These are phyloP conservation scores for Ambrosia trifida DNA, from an alignment of 129 eudicot genomes.

Conservation along the genomic window DNA sequence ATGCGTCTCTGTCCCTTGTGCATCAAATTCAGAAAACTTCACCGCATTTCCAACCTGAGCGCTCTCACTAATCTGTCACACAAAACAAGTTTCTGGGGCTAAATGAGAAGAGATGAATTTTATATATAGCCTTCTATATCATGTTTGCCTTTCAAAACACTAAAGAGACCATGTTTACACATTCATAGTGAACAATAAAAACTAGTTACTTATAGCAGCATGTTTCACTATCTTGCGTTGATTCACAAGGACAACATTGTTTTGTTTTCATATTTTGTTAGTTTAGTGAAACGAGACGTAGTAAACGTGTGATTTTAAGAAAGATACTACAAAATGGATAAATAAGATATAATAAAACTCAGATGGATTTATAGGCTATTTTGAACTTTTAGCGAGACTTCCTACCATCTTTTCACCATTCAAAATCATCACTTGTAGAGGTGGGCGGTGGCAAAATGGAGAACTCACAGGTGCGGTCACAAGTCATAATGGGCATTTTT, in stretches of 20 bases:
- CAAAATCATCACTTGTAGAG: no score
- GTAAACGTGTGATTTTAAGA: no score
- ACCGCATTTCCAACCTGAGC: not conserved
- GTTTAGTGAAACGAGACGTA: not conserved
- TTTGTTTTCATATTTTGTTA: not conserved
- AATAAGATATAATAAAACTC: no score
- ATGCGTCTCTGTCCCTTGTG: slow-evolving; percentile 6
- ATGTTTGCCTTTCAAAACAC: not conserved
- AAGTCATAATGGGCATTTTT: not conserved
- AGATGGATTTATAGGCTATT: no score
- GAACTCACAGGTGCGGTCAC: not conserved
- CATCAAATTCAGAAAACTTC: slow-evolving; percentile 28
- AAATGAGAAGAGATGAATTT: not conserved
- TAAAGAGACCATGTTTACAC: not conserved
- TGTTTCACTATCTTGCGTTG: not conserved
- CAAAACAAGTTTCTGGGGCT: not conserved
- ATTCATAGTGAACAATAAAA: not conserved
- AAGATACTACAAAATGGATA: no score
- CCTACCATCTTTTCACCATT: no score
- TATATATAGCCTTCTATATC: not conserved
- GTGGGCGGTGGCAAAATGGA: no score
- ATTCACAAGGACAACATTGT: not conserved
- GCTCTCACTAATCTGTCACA: slow-evolving; percentile 34
- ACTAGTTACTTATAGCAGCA: not conserved
- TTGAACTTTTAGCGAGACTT: no score